phyloP scores from a whole-genome alignment of 768 basidiomycete genomes.

The Rhodotorula graminis region DNA sequence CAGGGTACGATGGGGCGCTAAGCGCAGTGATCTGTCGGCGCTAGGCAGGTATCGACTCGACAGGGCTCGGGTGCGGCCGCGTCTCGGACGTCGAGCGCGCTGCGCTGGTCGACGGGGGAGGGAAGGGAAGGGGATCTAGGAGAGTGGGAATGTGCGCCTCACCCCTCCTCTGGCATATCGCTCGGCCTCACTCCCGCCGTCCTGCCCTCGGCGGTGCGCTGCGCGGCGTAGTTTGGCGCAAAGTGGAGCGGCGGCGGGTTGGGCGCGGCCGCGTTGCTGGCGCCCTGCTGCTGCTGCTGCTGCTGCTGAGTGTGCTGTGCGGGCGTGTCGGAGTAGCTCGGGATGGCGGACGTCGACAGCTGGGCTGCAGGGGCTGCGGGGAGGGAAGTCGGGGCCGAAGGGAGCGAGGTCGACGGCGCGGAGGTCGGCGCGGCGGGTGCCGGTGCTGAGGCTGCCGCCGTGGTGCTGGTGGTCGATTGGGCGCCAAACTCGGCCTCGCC shows the following conservation, averaged over 20 bases:
- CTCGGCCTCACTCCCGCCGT: slow-evolving; percentile 59
- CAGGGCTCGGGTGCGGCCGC: too few relatives aligned
- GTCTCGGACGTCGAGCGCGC: too few relatives aligned
- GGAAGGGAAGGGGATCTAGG: too few relatives aligned
- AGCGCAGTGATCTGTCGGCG: too few relatives aligned
- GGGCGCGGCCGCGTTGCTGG: background rate
- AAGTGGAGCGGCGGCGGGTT: slow-evolving; percentile 22
- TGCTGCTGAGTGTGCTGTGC: background rate
- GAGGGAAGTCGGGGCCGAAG: slow-evolving; percentile 12
- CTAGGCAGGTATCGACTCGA: too few relatives aligned
- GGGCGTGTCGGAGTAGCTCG: slow-evolving; percentile 38
- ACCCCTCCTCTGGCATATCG: slow-evolving; percentile 99
- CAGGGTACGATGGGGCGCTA: too few relatives aligned
- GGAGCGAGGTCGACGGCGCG: slow-evolving; percentile 40
- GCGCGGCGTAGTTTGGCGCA: slow-evolving; percentile 23
- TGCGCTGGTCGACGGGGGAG: too few relatives aligned
- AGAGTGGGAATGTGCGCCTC: slow-evolving; percentile 50
- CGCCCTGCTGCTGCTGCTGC: background rate
- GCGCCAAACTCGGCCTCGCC: slow-evolving; percentile 24
- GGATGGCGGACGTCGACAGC: slow-evolving; percentile 35
- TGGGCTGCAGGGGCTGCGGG: background rate
- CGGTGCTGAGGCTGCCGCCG: background rate
- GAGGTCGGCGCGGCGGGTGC: slow-evolving; percentile 26
- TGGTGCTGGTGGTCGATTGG: background rate
- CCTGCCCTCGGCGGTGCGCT: slow-evolving; percentile 7